Conservation (phyloP, 108 stramenopile species). For the Pseudonitzschia multistriata region DNA sequence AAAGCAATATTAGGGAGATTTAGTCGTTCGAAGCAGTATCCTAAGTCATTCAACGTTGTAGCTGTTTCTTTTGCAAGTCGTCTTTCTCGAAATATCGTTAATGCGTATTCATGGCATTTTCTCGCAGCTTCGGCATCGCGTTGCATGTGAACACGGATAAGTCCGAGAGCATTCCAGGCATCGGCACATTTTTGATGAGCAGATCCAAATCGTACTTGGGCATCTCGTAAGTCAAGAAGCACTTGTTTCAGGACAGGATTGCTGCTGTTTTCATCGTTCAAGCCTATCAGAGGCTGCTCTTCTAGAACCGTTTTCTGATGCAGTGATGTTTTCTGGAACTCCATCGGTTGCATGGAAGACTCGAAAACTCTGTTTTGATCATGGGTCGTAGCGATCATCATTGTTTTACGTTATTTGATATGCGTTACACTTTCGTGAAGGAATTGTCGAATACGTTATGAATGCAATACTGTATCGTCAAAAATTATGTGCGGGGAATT, state of each 20-base stretch:
- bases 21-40: constrained; percentile 27
- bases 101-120: constrained; percentile 28
- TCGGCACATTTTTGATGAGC: constrained; percentile 16
- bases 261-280: neutral
- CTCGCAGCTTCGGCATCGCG: constrained; percentile 22
- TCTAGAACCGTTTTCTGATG: neutral
- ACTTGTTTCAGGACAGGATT: constrained; percentile 19
- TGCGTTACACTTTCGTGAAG: no score
- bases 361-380: constrained; percentile 7
- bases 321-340: neutral
- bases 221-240: constrained; percentile 9
- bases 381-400: neutral
- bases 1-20: constrained; percentile 15
- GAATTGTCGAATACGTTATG: no score
- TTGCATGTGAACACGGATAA: constrained; percentile 41
- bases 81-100: constrained; percentile 7
- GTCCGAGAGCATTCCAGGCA: constrained; percentile 34
- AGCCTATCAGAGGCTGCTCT: neutral
- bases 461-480: no score
- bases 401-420: no score
- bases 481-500: no score
- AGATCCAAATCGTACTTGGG: constrained; percentile 10
- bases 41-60: constrained; percentile 29
- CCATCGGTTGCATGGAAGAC: neutral
- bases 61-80: constrained; percentile 16